Base-by-base conservation (phyloP, 202 grass and related monocot species). In the Dendrocalamus latiflorus region DNA sequence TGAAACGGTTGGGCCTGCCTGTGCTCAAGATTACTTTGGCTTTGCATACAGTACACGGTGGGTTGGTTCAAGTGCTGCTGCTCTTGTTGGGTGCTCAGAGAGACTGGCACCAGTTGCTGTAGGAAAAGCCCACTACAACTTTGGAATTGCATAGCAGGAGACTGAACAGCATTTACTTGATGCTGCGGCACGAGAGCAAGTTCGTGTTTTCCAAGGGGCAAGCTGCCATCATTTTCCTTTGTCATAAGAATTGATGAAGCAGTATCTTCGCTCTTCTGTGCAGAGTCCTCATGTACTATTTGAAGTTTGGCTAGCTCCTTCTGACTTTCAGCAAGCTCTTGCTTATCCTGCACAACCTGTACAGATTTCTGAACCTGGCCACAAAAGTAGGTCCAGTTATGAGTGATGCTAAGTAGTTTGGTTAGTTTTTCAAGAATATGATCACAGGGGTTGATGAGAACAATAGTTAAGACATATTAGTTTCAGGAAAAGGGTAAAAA, bases 301-400 rank as follows among this genome's bases (percentile, higher is more conserved):
- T 98, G 93, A 87, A 92, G 91, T 83, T 95, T 92, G 30, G 62
- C 70, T 70, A 99, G 86, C 72, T 94, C 91, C 70, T 84, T 95
- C 61, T 94, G 96, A 61, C 91, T 30, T 64, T 95, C 93, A 75
- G 86, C 77, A 41, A 95, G 78, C 50, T 99, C 96, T 67, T 99
- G 96, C 65, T 90, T 95, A 59, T 99, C 91, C 86, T 94, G 91
- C 66, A 99, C 55, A 22, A 94, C 81, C 54, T 94, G 93, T 69
- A 99, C 88, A 48, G 83, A 93, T 84, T 90, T 93, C 72, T 96
- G 91, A 68, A 99, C 89, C 93, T 99, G 89, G 51, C 28, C 56
- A 71, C 8, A n/a, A 79, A 93, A 72, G 58, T 75, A 90, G 18
- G 4, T 38, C 0, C 34, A 24, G 2, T 79, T 69, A 69, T 72